Percentiles rank a stretch among this genome's conserved stretches.
These are phyloP conservation scores for Candida succiphila DNA, from an alignment of 805 yeast species.

Conservation along the genomic window DNA sequence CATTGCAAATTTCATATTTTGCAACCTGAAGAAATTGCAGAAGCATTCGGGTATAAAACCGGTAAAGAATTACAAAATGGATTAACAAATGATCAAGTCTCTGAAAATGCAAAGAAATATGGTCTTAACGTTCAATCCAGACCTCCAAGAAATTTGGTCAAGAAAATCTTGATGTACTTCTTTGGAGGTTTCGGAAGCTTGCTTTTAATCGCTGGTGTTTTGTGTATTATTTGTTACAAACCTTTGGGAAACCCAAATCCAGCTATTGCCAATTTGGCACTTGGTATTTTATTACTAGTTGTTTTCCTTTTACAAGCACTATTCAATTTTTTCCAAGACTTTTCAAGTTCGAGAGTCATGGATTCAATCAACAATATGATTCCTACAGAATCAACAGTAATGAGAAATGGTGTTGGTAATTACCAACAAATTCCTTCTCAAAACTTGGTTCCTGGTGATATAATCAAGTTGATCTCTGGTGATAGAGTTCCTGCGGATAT, in stretches of 20 bases:
- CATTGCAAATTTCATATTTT: background rate
- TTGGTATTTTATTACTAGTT: conserved; percentile 3
- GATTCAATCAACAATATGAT: conserved; percentile 33
- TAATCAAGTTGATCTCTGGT: conserved; percentile 27
- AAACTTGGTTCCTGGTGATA: conserved; percentile 31
- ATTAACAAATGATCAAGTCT: background rate
- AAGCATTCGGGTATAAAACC: too few relatives aligned
- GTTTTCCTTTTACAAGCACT: conserved; percentile 1
- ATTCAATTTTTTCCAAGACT: conserved; percentile 26
- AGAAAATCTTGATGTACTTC: conserved; percentile 26
- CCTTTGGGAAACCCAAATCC: conserved; percentile 37
- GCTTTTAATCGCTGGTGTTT: conserved; percentile 29
- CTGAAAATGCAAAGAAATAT: conserved; percentile 3
- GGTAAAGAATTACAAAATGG: background rate
- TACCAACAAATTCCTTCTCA: conserved; percentile 20
- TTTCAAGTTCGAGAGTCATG: conserved; percentile 36
- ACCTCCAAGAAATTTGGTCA: conserved; percentile 24
- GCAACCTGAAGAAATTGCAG: background rate
- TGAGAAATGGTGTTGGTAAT: conserved; percentile 28
- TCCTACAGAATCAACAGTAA: conserved; percentile 19
- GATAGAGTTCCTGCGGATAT: conserved; percentile 38
- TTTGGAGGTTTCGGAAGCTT: conserved; percentile 41
- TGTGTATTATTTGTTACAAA: conserved; percentile 34
- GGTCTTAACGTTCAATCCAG: conserved; percentile 29
- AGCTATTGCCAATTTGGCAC: conserved; percentile 28